Evolutionary conservation across 495 filamentous ascomycete genomes (phyloP).

Genomic region (Xylaria venustula): DNA sequence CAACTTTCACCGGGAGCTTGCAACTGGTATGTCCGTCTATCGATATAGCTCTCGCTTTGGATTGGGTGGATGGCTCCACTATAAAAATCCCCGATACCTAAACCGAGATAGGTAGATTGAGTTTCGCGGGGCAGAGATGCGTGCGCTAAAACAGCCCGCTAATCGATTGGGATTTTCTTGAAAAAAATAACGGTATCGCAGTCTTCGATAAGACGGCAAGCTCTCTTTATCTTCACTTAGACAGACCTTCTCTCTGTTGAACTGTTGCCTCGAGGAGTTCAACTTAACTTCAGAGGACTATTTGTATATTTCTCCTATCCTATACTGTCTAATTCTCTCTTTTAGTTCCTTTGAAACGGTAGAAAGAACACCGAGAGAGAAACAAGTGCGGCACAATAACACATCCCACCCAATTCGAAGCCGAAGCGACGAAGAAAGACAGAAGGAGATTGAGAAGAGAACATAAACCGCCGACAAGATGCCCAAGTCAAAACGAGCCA

Average conservation of each 20-base stretch:
- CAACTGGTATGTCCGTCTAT: too few species aligned
- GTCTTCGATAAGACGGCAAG: background rate
- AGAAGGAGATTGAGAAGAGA: background rate
- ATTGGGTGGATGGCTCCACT: too few species aligned
- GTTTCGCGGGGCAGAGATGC: constrained; percentile 11
- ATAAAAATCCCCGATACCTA: too few species aligned
- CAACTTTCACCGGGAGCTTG: too few species aligned
- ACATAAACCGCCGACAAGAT: constrained; percentile 52
- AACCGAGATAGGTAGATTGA: background rate
- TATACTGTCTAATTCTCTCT: background rate
- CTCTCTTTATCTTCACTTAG: background rate
- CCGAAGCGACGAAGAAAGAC: background rate
- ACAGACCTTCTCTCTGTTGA: background rate
- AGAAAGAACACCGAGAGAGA: too few species aligned
- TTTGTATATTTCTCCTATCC: background rate
- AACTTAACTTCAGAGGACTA: too few species aligned
- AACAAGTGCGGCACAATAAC: background rate
- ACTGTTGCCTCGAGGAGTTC: too few species aligned
- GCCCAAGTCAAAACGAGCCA: constrained; percentile 94
- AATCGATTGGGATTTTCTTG: constrained; percentile 27
- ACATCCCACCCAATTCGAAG: background rate
- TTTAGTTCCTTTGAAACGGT: too few species aligned
- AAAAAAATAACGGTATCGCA: constrained; percentile 3
- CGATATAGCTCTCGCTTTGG: too few species aligned
- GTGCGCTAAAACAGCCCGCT: constrained; percentile 9